Conservation (phyloP, 805 yeast species). For the Torulaspora delbrueckii region DNA sequence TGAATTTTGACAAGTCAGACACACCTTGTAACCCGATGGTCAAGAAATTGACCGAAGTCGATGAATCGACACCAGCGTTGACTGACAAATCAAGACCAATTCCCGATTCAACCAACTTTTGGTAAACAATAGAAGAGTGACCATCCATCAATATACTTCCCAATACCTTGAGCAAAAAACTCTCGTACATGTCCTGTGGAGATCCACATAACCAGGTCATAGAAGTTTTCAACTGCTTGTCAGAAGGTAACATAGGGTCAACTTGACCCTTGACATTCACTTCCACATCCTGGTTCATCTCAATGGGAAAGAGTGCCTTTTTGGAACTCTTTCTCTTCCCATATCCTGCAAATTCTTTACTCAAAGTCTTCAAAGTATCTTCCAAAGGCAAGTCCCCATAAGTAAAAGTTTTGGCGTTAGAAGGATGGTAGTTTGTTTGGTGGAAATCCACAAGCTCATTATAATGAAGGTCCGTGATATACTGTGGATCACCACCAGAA, state of each 20-base stretch:
- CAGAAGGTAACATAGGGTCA: constrained; percentile 67
- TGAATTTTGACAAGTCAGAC: constrained; percentile 45
- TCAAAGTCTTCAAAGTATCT: constrained; percentile 54
- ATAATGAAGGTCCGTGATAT: constrained; percentile 69
- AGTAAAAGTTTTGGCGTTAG: constrained; percentile 79
- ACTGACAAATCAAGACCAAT: constrained; percentile 81
- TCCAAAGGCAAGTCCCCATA: constrained; percentile 74
- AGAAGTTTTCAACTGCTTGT: constrained; percentile 71
- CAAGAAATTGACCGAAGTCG: constrained; percentile 70
- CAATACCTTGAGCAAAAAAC: constrained; percentile 67
- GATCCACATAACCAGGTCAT: constrained; percentile 84
- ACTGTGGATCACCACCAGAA: constrained; percentile 90
- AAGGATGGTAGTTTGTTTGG: constrained; percentile 73
- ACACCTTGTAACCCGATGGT: constrained; percentile 85
- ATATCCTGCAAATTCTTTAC: constrained; percentile 46
- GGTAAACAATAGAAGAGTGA: constrained; percentile 85
- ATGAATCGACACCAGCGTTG: constrained; percentile 81
- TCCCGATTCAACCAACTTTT: constrained; percentile 79
- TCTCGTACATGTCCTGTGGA: constrained; percentile 62
- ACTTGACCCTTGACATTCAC: constrained; percentile 63
- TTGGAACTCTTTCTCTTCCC: constrained; percentile 44
- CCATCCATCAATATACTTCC: constrained; percentile 78
- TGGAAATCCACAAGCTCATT: constrained; percentile 79
- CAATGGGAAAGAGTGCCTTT: constrained; percentile 40
- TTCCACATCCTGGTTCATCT: constrained; percentile 32